Evolutionary conservation across 139 green algal genomes (phyloP), one percentile per base, ranked within the genome.

Genomic region (Tetraselmis striata): DNA sequence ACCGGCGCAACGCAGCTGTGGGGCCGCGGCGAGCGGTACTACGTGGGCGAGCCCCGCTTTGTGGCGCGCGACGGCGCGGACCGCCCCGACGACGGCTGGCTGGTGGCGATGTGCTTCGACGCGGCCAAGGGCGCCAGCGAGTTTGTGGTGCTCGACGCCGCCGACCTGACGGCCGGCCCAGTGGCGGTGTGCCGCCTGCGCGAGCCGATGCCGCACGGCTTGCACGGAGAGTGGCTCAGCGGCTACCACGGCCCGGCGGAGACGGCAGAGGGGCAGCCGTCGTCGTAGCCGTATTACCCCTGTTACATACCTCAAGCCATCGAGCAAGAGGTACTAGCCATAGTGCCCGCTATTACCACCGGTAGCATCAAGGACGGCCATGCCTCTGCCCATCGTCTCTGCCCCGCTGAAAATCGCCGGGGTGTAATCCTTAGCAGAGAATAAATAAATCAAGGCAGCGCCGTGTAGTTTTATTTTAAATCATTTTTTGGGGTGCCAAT

Each of bases 131-230:
- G 75, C n/a, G 76, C 29, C 27, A 85, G 80, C 31, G 78, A 87
- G 30, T 27, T 91, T n/a, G 82, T 90, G 25, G 80, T 93, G n/a
- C 83, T 93, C 76, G 88, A 92, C 59, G 89, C 89, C 0, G 59
- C 30, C 23, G 27, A 88, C 29, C 23, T 93, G 2, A 76, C 74
- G 74, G 30, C 32, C 24, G 89, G 89, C 11, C 88, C 89, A 1
- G 77, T 91, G 30, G 89, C 89, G 2, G 29, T 82, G 22, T 30
- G 92, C 2, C 67, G 24, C 2, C 84, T 90, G 30, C 30, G 31
- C 0, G 1, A 58, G 2, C 79, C 80, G 28, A 28, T 93, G 24
- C 84, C 86, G 1, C 85, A 86, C 78, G 87, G 85, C 0, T 75
- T 93, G 26, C 87, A 93, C 67, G 87, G 86, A 45, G 83, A 31